phyloP scores from a whole-genome alignment of 2,329 filamentous ascomycete species.

The Penicillium freii region DNA sequence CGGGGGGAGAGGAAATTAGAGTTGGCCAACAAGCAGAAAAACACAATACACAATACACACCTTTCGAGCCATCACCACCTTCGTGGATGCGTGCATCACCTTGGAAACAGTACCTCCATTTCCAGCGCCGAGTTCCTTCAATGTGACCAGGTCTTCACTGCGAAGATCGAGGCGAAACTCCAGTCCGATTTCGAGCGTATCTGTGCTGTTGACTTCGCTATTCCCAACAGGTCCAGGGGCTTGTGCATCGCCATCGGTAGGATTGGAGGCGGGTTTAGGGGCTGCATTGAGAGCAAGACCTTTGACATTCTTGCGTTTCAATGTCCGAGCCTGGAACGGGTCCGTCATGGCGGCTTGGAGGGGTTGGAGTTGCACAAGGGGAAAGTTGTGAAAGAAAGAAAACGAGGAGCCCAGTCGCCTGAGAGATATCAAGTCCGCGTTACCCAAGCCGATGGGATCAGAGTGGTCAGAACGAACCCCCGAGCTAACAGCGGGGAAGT shows the following conservation, averaged over 20 bases:
- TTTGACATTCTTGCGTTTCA: slow-evolving; percentile 99
- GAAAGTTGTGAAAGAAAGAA: slow-evolving; percentile 5
- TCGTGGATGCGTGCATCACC: slow-evolving; percentile 89
- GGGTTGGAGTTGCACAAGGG: slow-evolving; percentile 1
- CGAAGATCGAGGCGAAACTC: slow-evolving; percentile 93
- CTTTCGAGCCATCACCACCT: slow-evolving; percentile 97
- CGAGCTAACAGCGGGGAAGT: slow-evolving; percentile 28
- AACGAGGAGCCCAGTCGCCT: not conserved
- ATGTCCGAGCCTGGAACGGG: slow-evolving; percentile 66
- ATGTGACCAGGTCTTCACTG: slow-evolving; percentile 85
- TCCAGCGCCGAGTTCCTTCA: slow-evolving; percentile 92
- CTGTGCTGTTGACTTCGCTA: slow-evolving; percentile 58
- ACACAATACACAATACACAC: slow-evolving; percentile 48
- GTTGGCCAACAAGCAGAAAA: not conserved
- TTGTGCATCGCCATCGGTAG: slow-evolving; percentile 69
- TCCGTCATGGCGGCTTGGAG: slow-evolving; percentile 52
- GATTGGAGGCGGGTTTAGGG: slow-evolving; percentile 65
- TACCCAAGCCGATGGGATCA: slow-evolving; percentile 17
- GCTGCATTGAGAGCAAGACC: slow-evolving; percentile 83
- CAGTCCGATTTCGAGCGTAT: slow-evolving; percentile 89
- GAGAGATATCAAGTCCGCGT: slow-evolving; percentile 1
- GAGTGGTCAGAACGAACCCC: slow-evolving; percentile 18
- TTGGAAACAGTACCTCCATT: slow-evolving; percentile 99
- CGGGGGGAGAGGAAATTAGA: slow-evolving; percentile 9
- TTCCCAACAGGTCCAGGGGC: slow-evolving; percentile 59